Evolutionary conservation across 2,329 filamentous ascomycete species (phyloP).

Genomic region (Aspergillus ochraceoroseus): DNA sequence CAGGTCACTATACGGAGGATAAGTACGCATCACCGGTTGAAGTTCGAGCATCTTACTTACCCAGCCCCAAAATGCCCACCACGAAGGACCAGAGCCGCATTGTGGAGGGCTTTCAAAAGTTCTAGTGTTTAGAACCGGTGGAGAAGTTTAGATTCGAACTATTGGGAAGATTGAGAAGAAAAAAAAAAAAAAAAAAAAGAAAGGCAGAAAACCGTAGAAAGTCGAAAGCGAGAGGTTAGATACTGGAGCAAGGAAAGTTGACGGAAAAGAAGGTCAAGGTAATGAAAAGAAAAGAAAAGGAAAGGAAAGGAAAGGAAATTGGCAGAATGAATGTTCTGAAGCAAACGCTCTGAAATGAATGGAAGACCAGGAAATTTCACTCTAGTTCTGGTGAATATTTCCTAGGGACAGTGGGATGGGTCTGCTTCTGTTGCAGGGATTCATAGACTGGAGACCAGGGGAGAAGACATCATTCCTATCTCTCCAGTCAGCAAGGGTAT

Average conservation of each 20-base stretch:
- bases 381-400: slow-evolving; percentile 1
- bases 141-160: too few species aligned
- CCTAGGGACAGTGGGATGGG: background rate
- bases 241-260: background rate
- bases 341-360: background rate
- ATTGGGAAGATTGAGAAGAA: too few species aligned
- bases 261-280: background rate
- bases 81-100: slow-evolving; percentile 2
- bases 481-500: background rate
- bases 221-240: too few species aligned
- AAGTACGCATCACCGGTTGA: background rate
- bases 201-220: too few species aligned
- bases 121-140: too few species aligned
- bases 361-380: background rate
- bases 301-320: slow-evolving; percentile 2
- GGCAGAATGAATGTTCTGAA: background rate
- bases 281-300: background rate
- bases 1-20: slow-evolving; percentile 16
- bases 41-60: slow-evolving; percentile 2
- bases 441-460: background rate
- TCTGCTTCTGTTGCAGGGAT: background rate
- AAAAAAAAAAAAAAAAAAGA: too few species aligned
- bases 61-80: slow-evolving; percentile 5
- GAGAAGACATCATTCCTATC: background rate
- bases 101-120: too few species aligned